phyloP scores from a whole-genome alignment of 2,329 filamentous ascomycete genomes.

The Scortechinia acanthostroma region DNA sequence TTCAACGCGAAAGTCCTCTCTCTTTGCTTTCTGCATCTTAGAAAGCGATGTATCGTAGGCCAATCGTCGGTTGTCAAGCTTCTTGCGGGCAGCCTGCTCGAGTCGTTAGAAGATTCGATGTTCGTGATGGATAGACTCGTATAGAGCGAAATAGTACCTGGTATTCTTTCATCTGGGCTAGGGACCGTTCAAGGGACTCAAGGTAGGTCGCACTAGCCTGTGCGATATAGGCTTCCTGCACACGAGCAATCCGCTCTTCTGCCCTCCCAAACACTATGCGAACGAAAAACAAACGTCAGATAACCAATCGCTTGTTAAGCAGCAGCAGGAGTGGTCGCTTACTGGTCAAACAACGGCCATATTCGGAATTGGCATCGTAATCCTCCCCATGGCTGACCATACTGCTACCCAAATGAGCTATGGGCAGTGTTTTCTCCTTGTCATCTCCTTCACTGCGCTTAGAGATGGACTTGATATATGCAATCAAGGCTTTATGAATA shows the following conservation, averaged over 20 bases:
- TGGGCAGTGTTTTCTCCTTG: constrained; percentile 77
- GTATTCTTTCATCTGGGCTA: constrained; percentile 96
- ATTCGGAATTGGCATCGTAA: constrained; percentile 84
- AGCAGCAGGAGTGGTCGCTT: constrained; percentile 19
- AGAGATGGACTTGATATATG: constrained; percentile 81
- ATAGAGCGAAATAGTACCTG: background rate
- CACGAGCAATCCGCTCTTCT: constrained; percentile 78
- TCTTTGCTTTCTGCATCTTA: constrained; percentile 89
- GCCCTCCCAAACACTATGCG: constrained; percentile 66
- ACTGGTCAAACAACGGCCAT: constrained; percentile 77
- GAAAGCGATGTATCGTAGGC: constrained; percentile 83
- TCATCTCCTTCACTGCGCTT: constrained; percentile 80
- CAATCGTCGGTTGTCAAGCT: constrained; percentile 81
- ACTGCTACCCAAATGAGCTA: constrained; percentile 72
- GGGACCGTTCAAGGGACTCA: constrained; percentile 80
- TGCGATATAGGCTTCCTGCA: constrained; percentile 76
- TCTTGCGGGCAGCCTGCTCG: constrained; percentile 77
- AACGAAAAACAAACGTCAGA: background rate
- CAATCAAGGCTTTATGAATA: constrained; percentile 76
- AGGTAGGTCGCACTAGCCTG: constrained; percentile 79
- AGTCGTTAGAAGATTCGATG: too few species aligned
- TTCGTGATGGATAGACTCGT: too few species aligned
- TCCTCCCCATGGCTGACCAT: constrained; percentile 90
- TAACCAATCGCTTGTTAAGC: background rate
- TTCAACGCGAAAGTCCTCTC: constrained; percentile 86